Percentiles rank a stretch among this genome's conserved stretches.
Conservation (phyloP, 192 early-diverging fungal genomes). For the Gonapodya prolifera region DNA sequence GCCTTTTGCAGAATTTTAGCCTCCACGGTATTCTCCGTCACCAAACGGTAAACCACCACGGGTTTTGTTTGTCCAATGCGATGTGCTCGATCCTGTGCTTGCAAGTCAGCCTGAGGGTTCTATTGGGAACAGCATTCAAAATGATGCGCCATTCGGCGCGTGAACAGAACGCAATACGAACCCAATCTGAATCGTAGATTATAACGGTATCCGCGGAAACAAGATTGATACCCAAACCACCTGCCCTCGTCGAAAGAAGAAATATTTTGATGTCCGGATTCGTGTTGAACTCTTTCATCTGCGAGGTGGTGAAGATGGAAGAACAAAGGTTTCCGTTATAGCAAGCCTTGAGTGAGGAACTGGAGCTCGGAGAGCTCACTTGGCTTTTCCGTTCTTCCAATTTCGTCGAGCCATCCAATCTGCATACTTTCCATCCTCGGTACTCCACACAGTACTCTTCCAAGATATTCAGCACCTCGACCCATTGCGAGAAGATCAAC, state of each 20-base stretch:
- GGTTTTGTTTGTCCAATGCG: constrained; percentile 89
- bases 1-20: constrained; percentile 68
- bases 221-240: constrained; percentile 65
- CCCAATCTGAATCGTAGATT: constrained; percentile 65
- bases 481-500: constrained; percentile 89
- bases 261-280: constrained; percentile 27
- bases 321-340: not conserved
- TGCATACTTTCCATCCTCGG: constrained; percentile 20
- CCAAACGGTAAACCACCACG: constrained; percentile 81
- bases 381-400: constrained; percentile 23
- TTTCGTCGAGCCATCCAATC: constrained; percentile 32
- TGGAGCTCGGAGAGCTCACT: constrained; percentile 9
- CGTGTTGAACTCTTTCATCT: constrained; percentile 35
- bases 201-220: constrained; percentile 70
- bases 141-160: not conserved
- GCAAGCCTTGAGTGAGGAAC: not conserved
- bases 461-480: constrained; percentile 78
- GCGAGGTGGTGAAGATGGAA: constrained; percentile 6
- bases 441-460: constrained; percentile 25
- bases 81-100: constrained; percentile 93
- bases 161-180: not conserved
- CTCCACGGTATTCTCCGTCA: constrained; percentile 77
- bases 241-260: constrained; percentile 50
- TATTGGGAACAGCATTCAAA: constrained; percentile 14
- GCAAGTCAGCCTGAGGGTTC: constrained; percentile 98